These are phyloP conservation scores for Suillus sp. DNA, from an alignment of 768 basidiomycete genomes.

Conservation along the genomic window DNA sequence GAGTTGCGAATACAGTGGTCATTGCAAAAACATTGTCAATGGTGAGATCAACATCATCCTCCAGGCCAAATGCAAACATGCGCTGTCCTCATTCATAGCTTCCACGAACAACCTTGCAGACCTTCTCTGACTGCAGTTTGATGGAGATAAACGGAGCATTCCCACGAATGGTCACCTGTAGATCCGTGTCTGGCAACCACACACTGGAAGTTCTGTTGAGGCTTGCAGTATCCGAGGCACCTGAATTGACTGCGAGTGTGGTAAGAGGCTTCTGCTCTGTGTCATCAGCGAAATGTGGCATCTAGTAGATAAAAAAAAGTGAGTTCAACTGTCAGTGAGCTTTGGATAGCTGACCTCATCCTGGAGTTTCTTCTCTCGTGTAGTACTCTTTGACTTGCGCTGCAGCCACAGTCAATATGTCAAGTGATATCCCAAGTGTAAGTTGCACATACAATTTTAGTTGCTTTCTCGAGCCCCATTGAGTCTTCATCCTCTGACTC, in stretches of 20 bases:
- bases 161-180: not conserved
- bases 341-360: conserved; percentile 4
- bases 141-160: not conserved
- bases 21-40: not conserved
- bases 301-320: not conserved
- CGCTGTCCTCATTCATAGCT: not conserved
- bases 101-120: not conserved
- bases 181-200: not conserved
- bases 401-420: not conserved
- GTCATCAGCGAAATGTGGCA: not conserved
- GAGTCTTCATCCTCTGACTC: not conserved
- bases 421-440: not conserved
- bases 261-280: conserved; percentile 1
- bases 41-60: conserved; percentile 1
- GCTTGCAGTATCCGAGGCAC: not conserved
- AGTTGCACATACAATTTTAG: no score
- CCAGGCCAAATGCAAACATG: not conserved
- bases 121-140: not conserved
- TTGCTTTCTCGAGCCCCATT: no score
- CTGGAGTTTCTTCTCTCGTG: conserved; percentile 1
- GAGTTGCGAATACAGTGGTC: conserved; percentile 3
- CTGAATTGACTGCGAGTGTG: not conserved
- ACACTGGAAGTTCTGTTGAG: not conserved
- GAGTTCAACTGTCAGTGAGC: not conserved
- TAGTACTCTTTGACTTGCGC: not conserved